Conservation (phyloP, 805 yeast genomes). For the Huiozyma sinensis region DNA sequence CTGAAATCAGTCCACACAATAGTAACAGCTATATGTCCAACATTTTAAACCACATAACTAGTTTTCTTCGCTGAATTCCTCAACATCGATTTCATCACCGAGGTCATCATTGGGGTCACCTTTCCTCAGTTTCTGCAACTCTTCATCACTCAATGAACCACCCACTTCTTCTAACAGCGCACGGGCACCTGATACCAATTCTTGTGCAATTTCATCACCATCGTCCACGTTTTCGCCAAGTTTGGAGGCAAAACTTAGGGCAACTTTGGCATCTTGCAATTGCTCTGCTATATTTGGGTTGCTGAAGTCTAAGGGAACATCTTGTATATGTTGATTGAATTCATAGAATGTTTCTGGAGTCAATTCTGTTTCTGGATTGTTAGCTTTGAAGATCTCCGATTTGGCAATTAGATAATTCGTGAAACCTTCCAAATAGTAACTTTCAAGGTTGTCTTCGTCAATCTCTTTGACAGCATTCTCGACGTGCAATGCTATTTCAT, state of each 20-base stretch:
- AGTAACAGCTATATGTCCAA: too few species aligned
- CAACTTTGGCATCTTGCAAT: constrained; percentile 29
- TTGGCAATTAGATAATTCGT: constrained; percentile 47
- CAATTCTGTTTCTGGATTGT: constrained; percentile 13
- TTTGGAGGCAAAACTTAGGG: constrained; percentile 32
- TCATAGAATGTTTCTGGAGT: constrained; percentile 25
- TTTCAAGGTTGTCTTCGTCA: constrained; percentile 76
- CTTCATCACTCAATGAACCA: constrained; percentile 41
- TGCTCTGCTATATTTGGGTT: constrained; percentile 25
- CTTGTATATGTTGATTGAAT: constrained; percentile 26
- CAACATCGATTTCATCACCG: constrained; percentile 18
- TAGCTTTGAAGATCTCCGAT: constrained; percentile 15
- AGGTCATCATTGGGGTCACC: constrained; percentile 33
- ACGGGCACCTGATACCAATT: constrained; percentile 43
- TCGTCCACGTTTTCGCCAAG: constrained; percentile 33
- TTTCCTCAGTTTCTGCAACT: constrained; percentile 22
- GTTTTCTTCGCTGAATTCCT: constrained; percentile 4
- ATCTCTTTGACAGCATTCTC: constrained; percentile 58
- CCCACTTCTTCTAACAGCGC: constrained; percentile 47
- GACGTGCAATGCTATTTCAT: constrained; percentile 58
- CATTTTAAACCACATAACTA: not conserved
- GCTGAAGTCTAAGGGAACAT: constrained; percentile 29
- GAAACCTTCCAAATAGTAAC: constrained; percentile 74
- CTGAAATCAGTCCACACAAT: too few species aligned
- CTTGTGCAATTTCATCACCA: constrained; percentile 44